Base-by-base conservation (phyloP, 768 basidiomycete genomes). In the Xanthoconium purpureum region DNA sequence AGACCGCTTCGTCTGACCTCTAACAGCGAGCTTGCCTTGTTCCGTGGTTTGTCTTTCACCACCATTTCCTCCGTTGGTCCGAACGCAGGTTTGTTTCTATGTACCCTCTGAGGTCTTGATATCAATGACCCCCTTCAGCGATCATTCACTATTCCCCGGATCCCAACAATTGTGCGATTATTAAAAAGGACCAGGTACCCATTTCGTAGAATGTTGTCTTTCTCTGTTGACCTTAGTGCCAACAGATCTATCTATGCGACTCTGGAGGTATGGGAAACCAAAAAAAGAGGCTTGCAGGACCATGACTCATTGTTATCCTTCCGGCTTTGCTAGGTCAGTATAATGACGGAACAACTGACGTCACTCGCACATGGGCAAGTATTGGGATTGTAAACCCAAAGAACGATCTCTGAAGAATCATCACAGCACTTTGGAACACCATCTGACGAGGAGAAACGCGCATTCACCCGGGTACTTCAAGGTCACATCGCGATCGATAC, bases 61-160 rank as follows among this genome's bases (percentile, higher is more conserved):
- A 97, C 97, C 0, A 98, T 99, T 52, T 97, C 94, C 1, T 88
- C 91, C 0, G 85, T 91, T 6, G 96, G 96, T 0, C 85, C 94
- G 0, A 98, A 98, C 67, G 94, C 85, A 57, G 92, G 92, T 92
- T 67, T 32, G 81, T 72, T 32, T 30, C 37, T 7, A 10, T 4
- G 35, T 55, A 15, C 8, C 40, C 39, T 36, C 9, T 0, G 8
- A 2, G 17, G 20, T 29, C 9, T 12, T 47, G 38, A 43, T 57
- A 10, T 5, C 39, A 24, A 55, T 44, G 10, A 49, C 58, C 13
- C 28, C 9, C 47, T 15, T 18, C 52, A 89, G 93, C 94, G 24
- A 89, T 99, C 66, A 96, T 99, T 45, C 96, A 98, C 68, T 99
- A 99, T 71, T 77, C 79, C 3, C 94, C 96, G 10, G 84, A 91